These are phyloP conservation scores for Holtermannia corniformis DNA, from an alignment of 768 basidiomycete genomes.

Conservation along the genomic window DNA sequence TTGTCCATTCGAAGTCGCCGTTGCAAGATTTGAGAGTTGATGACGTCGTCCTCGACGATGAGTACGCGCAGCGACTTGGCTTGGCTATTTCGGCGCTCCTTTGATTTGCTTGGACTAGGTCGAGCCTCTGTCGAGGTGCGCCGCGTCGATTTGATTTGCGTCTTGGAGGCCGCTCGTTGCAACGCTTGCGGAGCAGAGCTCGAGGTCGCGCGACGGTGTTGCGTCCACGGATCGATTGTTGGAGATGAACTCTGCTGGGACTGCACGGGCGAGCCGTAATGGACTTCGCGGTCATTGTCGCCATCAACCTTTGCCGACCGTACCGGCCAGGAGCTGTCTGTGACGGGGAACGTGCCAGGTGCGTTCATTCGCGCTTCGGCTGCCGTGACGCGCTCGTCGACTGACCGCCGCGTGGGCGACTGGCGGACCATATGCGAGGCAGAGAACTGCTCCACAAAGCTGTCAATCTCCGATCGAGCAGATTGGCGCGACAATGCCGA, in stretches of 20 bases:
- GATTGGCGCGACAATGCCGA: constrained; percentile 14
- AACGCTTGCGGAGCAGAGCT: too few species aligned
- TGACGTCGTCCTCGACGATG: constrained; percentile 53
- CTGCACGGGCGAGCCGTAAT: not conserved
- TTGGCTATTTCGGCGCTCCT: too few species aligned
- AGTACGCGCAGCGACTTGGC: constrained; percentile 11
- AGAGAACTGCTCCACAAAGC: constrained; percentile 42
- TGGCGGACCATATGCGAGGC: constrained; percentile 29
- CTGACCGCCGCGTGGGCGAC: constrained; percentile 3
- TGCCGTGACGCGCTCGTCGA: constrained; percentile 24
- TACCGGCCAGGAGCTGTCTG: constrained; percentile 34
- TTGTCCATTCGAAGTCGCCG: constrained; percentile 60
- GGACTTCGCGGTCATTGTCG: constrained; percentile 8
- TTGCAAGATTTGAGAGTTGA: constrained; percentile 61
- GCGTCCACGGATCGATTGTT: not conserved
- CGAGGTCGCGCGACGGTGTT: too few species aligned
- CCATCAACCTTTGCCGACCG: constrained; percentile 21
- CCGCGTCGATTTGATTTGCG: not conserved
- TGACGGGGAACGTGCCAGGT: constrained; percentile 36
- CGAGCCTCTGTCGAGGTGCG: not conserved
- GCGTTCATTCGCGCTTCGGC: constrained; percentile 29
- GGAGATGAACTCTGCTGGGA: too few species aligned
- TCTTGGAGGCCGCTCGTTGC: not conserved
- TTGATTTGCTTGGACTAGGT: not conserved
- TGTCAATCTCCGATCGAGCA: constrained; percentile 39